These are phyloP conservation scores for Apiotrichum laibachii DNA, from an alignment of 1,284 basidiomycete species.

Conservation along the genomic window DNA sequence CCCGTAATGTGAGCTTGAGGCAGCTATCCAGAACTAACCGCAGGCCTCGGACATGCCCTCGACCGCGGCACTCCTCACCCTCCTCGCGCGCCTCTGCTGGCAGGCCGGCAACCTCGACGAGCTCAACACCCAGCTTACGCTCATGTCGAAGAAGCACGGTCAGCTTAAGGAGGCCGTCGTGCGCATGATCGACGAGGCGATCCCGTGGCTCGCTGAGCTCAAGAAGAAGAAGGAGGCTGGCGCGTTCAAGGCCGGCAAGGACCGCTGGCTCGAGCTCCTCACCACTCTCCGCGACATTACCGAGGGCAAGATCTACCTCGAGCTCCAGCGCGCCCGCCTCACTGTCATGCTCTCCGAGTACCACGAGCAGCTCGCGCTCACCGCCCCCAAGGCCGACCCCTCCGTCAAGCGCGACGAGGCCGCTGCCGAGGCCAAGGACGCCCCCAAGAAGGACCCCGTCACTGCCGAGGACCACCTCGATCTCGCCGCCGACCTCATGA, in stretches of 20 bases:
- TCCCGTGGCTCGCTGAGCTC: constrained; percentile 74
- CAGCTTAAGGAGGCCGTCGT: constrained; percentile 90
- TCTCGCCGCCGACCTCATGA: constrained; percentile 82
- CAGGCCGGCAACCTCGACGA: constrained; percentile 60
- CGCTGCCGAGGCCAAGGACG: constrained; percentile 28
- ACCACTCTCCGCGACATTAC: constrained; percentile 88
- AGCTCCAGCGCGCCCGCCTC: constrained; percentile 92
- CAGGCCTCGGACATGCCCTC: constrained; percentile 90
- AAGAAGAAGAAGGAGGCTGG: constrained; percentile 46
- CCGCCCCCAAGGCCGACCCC: constrained; percentile 31
- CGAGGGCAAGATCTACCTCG: constrained; percentile 97
- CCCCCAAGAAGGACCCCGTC: constrained; percentile 49
- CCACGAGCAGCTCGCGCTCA: constrained; percentile 65
- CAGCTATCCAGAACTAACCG: not conserved
- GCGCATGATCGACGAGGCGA: constrained; percentile 81
- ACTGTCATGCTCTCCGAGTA: constrained; percentile 78
- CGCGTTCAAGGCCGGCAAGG: constrained; percentile 58
- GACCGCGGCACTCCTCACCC: constrained; percentile 78
- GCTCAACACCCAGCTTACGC: constrained; percentile 69
- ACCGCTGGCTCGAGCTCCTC: constrained; percentile 80
- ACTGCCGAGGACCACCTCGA: constrained; percentile 61
- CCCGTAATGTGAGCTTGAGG: constrained; percentile 83
- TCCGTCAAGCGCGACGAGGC: constrained; percentile 7
- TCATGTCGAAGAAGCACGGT: constrained; percentile 93
- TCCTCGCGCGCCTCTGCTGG: constrained; percentile 69